Base-by-base conservation (phyloP, 257 asterid genomes). In the Solanum chmielewskii region DNA sequence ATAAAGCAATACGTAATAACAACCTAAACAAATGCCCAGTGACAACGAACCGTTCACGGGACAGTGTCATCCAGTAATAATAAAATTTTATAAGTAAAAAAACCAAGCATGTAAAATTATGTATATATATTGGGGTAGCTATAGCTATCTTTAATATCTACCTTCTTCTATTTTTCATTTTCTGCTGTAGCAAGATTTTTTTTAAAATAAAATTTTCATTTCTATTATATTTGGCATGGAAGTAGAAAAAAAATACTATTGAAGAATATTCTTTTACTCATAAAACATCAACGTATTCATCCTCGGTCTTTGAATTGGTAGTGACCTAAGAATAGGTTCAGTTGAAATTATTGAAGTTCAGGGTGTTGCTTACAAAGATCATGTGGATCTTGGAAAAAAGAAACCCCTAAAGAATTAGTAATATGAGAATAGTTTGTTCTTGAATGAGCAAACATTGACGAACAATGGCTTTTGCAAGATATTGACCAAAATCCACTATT, bases 321-420 rank as follows among this genome's bases (percentile, higher is more conserved):
- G 52, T 2, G 96, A 91, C 76, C 60, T 91, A 16, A 95, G 91
- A 21, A 93, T 94, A 20, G 91, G 78, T 87, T 94, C 95, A 2
- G 94, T 94, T 8, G 94, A 91, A 20, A 94, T 87, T 14, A 95
- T 94, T 31, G 98, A 94, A 4, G 98, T 94, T 95, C 97, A 2
- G 96, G 98, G 75, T 94, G 96, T 39, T 88, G 92, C 86, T 95
- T 98, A 49, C 96, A 95, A 29, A 93, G 89, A 66, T 95, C 98
- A 71, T 95, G 89, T 0, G 93, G 91, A 88, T 95, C 98, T 7
- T n/a, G n/a, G n/a, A n/a, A n/a, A n/a, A n/a, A n/a, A n/a, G n/a
- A n/a, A n/a, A n/a, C n/a, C n/a, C n/a, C n/a, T n/a, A n/a, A n/a
- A n/a, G n/a, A n/a, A n/a, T n/a, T n/a, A n/a, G n/a, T n/a, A n/a